These are phyloP conservation scores for Isatis lusitanica DNA, from an alignment of 441 rosid genomes.

Conservation along the genomic window DNA sequence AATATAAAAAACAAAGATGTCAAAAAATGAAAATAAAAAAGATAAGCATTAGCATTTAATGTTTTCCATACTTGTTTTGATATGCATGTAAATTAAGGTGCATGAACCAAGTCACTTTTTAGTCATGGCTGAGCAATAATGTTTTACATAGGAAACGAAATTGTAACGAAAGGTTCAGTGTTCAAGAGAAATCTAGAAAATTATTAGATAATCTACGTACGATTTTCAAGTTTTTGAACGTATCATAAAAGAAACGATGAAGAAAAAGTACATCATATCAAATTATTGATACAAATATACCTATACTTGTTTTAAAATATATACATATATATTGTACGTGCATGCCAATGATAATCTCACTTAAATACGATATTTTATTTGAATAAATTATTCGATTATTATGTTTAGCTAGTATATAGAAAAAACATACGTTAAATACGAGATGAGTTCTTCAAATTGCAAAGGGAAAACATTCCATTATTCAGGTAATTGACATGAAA, in stretches of 20 bases:
- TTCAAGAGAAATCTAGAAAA: neutral
- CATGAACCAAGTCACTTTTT: neutral
- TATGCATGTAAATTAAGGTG: neutral
- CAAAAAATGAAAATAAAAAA: neutral
- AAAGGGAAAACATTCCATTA: neutral
- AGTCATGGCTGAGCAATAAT: neutral
- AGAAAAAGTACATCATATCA: neutral
- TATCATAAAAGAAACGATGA: neutral
- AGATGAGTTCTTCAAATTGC: neutral
- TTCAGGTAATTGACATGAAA: neutral
- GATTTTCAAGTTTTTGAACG: neutral
- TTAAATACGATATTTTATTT: no score
- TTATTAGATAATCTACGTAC: neutral
- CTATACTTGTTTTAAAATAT: no score
- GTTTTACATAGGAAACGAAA: neutral
- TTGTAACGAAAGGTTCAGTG: neutral
- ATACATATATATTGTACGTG: neutral
- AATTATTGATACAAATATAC: no score
- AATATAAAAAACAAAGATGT: neutral
- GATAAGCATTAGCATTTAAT: neutral
- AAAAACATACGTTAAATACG: no score
- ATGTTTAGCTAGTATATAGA: no score
- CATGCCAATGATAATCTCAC: neutral
- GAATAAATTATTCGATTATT: no score
- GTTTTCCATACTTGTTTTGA: neutral